Evolutionary conservation across 2,329 filamentous ascomycete species (phyloP), one percentile per base, ranked within the genome.

Genomic region (Ophiostoma fasciatum): DNA sequence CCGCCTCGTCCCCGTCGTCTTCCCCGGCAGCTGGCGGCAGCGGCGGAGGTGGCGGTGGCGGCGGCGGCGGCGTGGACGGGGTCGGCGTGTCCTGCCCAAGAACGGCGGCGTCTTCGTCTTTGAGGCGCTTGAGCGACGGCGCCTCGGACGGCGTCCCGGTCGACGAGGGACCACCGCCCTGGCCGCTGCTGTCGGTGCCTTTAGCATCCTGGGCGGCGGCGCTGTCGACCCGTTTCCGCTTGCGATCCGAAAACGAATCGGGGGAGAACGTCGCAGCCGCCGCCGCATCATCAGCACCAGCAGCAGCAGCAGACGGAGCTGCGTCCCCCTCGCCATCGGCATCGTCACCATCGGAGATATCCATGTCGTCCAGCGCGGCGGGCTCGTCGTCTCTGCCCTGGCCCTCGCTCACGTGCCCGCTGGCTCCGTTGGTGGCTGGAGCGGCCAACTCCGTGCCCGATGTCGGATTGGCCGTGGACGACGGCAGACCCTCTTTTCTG

Each of bases 171-270:
- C 44, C 25, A 46, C 9, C 30, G 4, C 7, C 18, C 3, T 19
- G 25, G 14, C 7, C 14, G 11, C 2, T 14, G 13, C 30, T 25
- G 18, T 8, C 14, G 6, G 9, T 14, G n/a, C 19, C 33, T 14
- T 26, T 28, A 4, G 13, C 27, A 3, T 26, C 15, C 10, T 14
- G 21, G 3, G 19, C 6, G 7, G 23, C 28, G 29, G 51, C 49
- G n/a, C 60, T 60, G 5, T 63, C 62, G 9, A 63, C 60, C 32
- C 77, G 67, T 53, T 83, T 84, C 9, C 79, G 70, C 53, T 84
- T 83, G 33, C 69, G 59, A 19, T 68, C 66, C n/a, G n/a, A n/a
- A n/a, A n/a, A 53, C 36, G 65, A 66, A 27, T 55, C 58, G 4
- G 66, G 63, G 4, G 62, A 63, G 17, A 49, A 56, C 3, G 22